These are phyloP conservation scores for Penicillium goetzii DNA, from an alignment of 495 filamentous ascomycete species.

Conservation along the genomic window DNA sequence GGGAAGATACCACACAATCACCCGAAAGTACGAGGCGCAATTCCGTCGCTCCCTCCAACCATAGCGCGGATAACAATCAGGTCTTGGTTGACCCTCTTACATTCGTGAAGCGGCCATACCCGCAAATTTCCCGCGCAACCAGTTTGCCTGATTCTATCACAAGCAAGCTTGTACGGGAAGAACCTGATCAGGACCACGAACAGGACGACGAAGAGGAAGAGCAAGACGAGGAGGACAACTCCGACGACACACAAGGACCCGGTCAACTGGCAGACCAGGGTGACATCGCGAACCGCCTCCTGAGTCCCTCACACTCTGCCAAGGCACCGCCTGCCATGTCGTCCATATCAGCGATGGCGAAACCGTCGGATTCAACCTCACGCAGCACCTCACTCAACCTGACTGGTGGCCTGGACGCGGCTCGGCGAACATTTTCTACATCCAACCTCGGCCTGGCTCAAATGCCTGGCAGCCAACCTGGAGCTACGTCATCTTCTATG, in stretches of 20 bases:
- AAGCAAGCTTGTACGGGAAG: conserved; percentile 36
- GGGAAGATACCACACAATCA: conserved; percentile 57
- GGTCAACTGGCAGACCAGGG: conserved; percentile 34
- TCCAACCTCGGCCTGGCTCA: conserved; percentile 32
- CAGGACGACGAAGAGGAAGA: conserved; percentile 35
- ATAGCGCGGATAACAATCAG: conserved; percentile 43
- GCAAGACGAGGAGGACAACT: conserved; percentile 35
- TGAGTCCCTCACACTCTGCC: conserved; percentile 47
- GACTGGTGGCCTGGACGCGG: conserved; percentile 37
- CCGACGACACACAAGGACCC: conserved; percentile 19
- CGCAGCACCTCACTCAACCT: conserved; percentile 46
- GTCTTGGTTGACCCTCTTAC: conserved; percentile 52
- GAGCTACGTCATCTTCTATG: conserved; percentile 51
- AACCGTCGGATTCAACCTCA: conserved; percentile 40
- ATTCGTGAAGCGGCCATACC: conserved; percentile 53
- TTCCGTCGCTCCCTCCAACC: conserved; percentile 48
- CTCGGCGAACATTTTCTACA: conserved; percentile 41
- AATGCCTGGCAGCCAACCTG: conserved; percentile 34
- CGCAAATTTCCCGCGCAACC: conserved; percentile 48
- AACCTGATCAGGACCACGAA: conserved; percentile 23
- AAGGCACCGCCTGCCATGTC: conserved; percentile 55
- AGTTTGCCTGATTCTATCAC: conserved; percentile 51
- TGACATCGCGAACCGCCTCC: conserved; percentile 45
- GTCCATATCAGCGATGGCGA: conserved; percentile 52
- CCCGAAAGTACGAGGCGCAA: conserved; percentile 53